A percentile compares a stretch with the other conserved stretches of the same genome.
These are phyloP conservation scores for Stentor coeruleus DNA, from an alignment of 73 alveolate genomes.

Conservation along the genomic window DNA sequence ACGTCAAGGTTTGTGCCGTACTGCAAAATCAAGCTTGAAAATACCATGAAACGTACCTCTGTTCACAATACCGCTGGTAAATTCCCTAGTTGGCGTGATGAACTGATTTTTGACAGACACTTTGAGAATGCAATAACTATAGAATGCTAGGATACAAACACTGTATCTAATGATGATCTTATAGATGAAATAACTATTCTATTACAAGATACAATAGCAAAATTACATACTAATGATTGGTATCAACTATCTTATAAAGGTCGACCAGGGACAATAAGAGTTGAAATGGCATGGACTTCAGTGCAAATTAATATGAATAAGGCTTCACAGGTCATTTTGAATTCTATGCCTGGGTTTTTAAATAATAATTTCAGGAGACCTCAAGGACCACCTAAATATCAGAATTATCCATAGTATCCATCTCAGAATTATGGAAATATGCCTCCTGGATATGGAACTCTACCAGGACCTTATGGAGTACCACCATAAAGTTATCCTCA, in stretches of 20 bases:
- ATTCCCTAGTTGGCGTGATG: conserved; percentile 39
- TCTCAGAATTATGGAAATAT: neutral
- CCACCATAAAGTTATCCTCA: neutral
- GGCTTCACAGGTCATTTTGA: neutral
- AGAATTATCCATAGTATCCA: conserved; percentile 10
- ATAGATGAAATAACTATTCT: conserved; percentile 4
- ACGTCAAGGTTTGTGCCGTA: too few species aligned
- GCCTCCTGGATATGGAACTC: neutral
- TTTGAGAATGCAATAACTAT: neutral
- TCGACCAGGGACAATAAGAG: conserved; percentile 1
- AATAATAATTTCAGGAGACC: conserved; percentile 17
- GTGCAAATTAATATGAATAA: neutral
- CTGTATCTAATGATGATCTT: conserved; percentile 8
- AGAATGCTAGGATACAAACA: neutral
- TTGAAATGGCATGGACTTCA: neutral
- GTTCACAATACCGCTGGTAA: conserved; percentile 32
- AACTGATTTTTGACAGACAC: neutral
- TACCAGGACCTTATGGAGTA: too few species aligned
- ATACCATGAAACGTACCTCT: neutral
- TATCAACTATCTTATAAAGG: neutral
- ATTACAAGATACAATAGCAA: neutral
- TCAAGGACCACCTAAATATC: conserved; percentile 20
- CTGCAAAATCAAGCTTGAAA: neutral
- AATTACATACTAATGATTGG: conserved; percentile 11
- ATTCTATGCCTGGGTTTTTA: conserved; percentile 21